Base-by-base conservation (phyloP, 2,329 filamentous ascomycete genomes). In the Talaromyces sp. region DNA sequence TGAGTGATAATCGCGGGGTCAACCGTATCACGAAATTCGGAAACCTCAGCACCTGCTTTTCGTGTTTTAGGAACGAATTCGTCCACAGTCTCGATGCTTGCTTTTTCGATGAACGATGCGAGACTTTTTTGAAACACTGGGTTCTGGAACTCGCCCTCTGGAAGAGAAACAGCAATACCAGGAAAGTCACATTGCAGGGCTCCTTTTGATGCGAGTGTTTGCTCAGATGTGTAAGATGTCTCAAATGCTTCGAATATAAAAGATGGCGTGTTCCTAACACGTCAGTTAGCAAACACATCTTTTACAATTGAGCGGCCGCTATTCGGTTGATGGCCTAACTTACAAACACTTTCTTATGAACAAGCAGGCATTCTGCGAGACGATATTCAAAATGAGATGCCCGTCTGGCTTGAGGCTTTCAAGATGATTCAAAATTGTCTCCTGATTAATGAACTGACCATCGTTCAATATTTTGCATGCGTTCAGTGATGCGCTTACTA, bases 191-290 rank as follows among this genome's bases (percentile, higher is more conserved):
- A 86, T 61, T 75, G 66, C 0, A 89, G 69, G 2, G 84, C 79
- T 29, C 76, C 77, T 24, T 81, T 70, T 0, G 82, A 70, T 0
- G 78, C 77, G 2, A 88, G 74, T 0, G 86, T 81, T 14, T 78
- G 72, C 43, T 83, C 75, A 1, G 81, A 82, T 0, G 68, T 67
- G 0, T 86, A 75, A 0, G 85, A 85, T 0, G 81, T 77, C 67
- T 89, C 86, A 59, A 88, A 88, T 0, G 77, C 77, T 69, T 89
- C 86, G 51, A 88, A 81, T 60, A 84, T 24, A 64, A 81, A 62
- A 66, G 62, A 24, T 54, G 72, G 24, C 21, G 65, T 51, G 2
- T 52, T 26, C 24, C 35, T 46, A 48, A 41, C 29, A n/a, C 12
- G 21, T n/a, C 4, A 19, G 8, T 48, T 48, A 55, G 35, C 26